These are phyloP conservation scores for Draba incana DNA, from an alignment of 345 rosid species.

Conservation along the genomic window DNA sequence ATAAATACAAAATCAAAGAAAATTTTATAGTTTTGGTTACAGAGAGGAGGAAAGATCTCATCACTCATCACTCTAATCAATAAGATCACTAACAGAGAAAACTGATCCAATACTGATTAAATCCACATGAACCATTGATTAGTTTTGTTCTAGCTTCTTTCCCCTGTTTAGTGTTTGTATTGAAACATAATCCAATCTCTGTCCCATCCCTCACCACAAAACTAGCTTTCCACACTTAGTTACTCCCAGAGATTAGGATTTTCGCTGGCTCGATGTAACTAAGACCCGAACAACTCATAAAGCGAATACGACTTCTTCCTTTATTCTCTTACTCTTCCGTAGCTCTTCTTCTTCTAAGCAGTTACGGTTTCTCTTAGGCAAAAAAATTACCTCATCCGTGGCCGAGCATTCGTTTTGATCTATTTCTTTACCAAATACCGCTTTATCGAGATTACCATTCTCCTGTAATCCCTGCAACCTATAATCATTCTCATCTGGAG, in stretches of 20 bases:
- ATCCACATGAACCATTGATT: too few relatives aligned
- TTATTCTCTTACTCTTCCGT: constrained; percentile 25
- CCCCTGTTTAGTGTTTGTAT: too few relatives aligned
- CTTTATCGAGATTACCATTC: constrained; percentile 12
- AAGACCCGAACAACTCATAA: constrained; percentile 12
- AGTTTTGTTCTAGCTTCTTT: too few relatives aligned
- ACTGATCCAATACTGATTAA: too few relatives aligned
- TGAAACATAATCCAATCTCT: constrained; percentile 10
- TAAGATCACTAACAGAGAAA: too few relatives aligned
- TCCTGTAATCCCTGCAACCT: constrained; percentile 29
- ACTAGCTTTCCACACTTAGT: not conserved
- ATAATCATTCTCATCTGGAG: constrained; percentile 35
- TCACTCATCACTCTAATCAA: too few relatives aligned
- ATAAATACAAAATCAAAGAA: too few relatives aligned
- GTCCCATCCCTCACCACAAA: not conserved
- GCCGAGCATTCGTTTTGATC: not conserved
- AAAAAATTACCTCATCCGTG: not conserved
- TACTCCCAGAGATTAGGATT: constrained; percentile 23
- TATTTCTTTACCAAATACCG: not conserved
- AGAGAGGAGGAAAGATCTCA: too few relatives aligned
- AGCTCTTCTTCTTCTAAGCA: constrained; percentile 21
- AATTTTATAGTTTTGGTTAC: too few relatives aligned
- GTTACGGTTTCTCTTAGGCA: constrained; percentile 27
- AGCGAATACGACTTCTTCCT: constrained; percentile 12
- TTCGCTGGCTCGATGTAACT: too few relatives aligned